Evolutionary conservation across 1,284 basidiomycete genomes (phyloP).

Genomic region (Fomitopsis palustris): DNA sequence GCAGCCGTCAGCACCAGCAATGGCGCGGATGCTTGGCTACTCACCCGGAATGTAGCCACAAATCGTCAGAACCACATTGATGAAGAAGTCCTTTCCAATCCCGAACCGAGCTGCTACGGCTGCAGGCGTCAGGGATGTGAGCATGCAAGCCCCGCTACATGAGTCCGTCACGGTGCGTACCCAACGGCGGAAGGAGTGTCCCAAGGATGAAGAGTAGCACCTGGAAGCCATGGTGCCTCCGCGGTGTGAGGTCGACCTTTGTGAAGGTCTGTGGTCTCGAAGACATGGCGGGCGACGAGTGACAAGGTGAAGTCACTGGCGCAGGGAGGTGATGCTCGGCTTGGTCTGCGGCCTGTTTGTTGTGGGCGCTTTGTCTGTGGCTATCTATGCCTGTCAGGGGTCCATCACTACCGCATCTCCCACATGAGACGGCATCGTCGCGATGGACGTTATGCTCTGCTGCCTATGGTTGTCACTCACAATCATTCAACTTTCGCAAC

Average conservation of each 20-base stretch:
- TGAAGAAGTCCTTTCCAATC: slow-evolving; percentile 88
- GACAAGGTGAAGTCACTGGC: not conserved
- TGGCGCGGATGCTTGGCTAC: slow-evolving; percentile 21
- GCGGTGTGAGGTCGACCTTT: slow-evolving; percentile 66
- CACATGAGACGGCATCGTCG: not conserved
- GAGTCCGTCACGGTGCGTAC: slow-evolving; percentile 41
- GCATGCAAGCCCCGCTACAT: slow-evolving; percentile 1
- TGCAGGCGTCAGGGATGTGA: slow-evolving; percentile 27
- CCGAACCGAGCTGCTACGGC: slow-evolving; percentile 96
- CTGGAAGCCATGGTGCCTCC: slow-evolving; percentile 79
- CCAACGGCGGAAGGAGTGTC: slow-evolving; percentile 82
- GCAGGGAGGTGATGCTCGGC: not conserved
- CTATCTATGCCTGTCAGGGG: not conserved
- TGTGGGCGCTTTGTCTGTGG: slow-evolving; percentile 1
- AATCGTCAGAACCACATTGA: slow-evolving; percentile 88
- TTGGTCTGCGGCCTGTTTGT: not conserved
- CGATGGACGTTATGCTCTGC: not conserved
- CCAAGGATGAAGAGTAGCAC: slow-evolving; percentile 82
- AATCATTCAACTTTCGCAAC: no score
- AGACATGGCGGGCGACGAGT: not conserved
- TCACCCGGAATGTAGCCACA: slow-evolving; percentile 88
- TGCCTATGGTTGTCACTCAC: no score
- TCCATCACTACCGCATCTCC: not conserved
- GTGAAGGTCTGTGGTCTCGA: slow-evolving; percentile 25
- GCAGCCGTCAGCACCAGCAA: slow-evolving; percentile 1